Percentiles rank a stretch among this genome's conserved stretches.
Evolutionary conservation across 106 monocot species (phyloP).

Genomic region (Iris macrosiphon): DNA sequence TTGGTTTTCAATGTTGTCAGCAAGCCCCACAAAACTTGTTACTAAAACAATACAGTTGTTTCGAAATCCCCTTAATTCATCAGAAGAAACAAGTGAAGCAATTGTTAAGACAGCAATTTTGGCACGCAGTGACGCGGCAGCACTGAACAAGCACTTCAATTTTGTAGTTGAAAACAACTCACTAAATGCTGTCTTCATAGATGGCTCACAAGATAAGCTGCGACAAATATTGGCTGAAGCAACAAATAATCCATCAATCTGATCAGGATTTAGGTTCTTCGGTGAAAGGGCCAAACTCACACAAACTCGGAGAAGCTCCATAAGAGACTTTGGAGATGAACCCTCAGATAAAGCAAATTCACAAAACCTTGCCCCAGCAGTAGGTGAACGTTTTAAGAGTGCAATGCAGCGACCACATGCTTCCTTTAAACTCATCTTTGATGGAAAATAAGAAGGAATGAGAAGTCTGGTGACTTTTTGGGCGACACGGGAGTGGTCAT

Average conservation of each 20-base stretch:
- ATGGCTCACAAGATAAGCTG: constrained; percentile 36
- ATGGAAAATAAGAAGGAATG: constrained; percentile 88
- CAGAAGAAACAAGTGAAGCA: constrained; percentile 44
- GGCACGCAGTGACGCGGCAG: constrained; percentile 38
- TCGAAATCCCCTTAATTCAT: constrained; percentile 35
- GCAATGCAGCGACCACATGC: constrained; percentile 68
- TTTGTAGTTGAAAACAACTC: constrained; percentile 51
- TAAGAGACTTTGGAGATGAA: constrained; percentile 57
- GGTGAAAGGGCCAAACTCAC: constrained; percentile 34
- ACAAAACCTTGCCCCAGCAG: constrained; percentile 93
- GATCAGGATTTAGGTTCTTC: constrained; percentile 41
- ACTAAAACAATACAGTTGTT: constrained; percentile 44
- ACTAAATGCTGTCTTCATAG: constrained; percentile 28
- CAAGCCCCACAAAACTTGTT: constrained; percentile 28
- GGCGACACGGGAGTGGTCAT: constrained; percentile 76
- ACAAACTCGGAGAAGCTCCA: constrained; percentile 58
- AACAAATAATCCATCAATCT: constrained; percentile 58
- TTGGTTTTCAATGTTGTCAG: constrained; percentile 53
- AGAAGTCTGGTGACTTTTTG: constrained; percentile 78
- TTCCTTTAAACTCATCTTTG: constrained; percentile 51
- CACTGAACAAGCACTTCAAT: constrained; percentile 49
- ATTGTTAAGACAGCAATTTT: constrained; percentile 54
- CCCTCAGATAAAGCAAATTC: constrained; percentile 79
- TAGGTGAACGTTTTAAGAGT: constrained; percentile 74
- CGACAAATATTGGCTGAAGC: constrained; percentile 62